phyloP scores from a whole-genome alignment of 768 basidiomycete species.

The Pleurotus djamor region DNA sequence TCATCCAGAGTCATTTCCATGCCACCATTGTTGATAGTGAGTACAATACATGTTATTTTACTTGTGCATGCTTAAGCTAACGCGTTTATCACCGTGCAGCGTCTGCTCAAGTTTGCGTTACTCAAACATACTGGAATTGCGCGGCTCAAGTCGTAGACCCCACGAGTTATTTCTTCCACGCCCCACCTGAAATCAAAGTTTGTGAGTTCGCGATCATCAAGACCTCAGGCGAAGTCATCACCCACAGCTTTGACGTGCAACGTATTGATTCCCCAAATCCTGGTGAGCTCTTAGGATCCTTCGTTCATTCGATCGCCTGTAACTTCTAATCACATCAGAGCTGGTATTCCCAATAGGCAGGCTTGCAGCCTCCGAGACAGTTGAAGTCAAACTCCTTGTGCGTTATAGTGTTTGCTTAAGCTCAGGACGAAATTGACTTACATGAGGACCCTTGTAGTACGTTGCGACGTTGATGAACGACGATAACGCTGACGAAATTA shows the following conservation, averaged over 20 bases:
- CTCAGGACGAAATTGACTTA: too few relatives aligned
- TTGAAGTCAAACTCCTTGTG: background rate
- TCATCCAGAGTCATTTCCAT: conserved; percentile 37
- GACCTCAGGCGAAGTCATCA: conserved; percentile 37
- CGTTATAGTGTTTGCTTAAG: too few relatives aligned
- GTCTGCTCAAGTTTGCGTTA: conserved; percentile 37
- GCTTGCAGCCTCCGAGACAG: background rate
- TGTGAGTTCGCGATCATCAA: conserved; percentile 50
- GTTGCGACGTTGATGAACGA: conserved; percentile 52
- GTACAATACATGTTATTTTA: too few relatives aligned
- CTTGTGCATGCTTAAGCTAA: background rate
- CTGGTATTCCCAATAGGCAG: too few relatives aligned
- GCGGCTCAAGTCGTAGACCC: conserved; percentile 31
- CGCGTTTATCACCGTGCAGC: conserved; percentile 26
- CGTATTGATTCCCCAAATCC: too few relatives aligned
- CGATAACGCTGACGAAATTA: conserved; percentile 41
- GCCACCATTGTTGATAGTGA: conserved; percentile 43
- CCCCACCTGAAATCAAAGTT: conserved; percentile 51
- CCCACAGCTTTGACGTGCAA: background rate
- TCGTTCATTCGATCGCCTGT: too few relatives aligned
- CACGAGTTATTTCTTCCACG: conserved; percentile 56
- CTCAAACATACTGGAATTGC: conserved; percentile 38
- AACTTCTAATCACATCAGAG: too few relatives aligned
- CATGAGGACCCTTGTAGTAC: conserved; percentile 31
- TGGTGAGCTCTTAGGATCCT: too few relatives aligned